Conservation (phyloP, 2,329 filamentous ascomycete genomes). For the Chaetomiaceae sp. region DNA sequence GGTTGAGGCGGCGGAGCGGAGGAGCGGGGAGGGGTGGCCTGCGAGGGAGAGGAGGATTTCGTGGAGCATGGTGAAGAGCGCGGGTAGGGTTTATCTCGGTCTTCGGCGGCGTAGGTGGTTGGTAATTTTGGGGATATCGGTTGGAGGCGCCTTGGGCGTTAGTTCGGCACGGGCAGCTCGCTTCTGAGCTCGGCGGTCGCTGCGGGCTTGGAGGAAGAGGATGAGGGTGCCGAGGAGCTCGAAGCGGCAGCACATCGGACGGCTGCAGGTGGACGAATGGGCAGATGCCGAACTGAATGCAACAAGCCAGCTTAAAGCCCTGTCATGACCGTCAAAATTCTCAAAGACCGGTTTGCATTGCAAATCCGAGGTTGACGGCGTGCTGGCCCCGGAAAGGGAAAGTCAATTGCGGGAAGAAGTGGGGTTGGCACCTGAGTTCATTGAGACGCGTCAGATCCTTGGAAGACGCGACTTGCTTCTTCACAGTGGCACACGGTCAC, state of each 20-base stretch:
- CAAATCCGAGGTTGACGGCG: neutral
- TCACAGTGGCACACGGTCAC: constrained; percentile 2
- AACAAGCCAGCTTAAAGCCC: neutral
- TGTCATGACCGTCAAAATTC: neutral
- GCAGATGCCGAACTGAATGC: neutral
- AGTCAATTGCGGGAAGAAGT: neutral
- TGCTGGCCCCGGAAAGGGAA: neutral
- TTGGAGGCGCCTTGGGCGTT: neutral
- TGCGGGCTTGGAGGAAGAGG: constrained; percentile 43
- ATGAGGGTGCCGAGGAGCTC: constrained; percentile 49
- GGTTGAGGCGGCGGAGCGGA: constrained; percentile 46
- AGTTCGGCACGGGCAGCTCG: constrained; percentile 8
- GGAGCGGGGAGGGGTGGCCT: constrained; percentile 85
- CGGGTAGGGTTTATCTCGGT: too few species aligned
- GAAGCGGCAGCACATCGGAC: constrained; percentile 48
- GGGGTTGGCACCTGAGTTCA: neutral
- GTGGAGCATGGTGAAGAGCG: constrained; percentile 85
- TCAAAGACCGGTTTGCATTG: neutral
- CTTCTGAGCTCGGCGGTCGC: constrained; percentile 28
- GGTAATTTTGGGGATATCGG: neutral
- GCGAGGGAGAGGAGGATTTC: constrained; percentile 96
- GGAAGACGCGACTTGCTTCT: neutral
- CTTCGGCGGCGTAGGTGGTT: too few species aligned
- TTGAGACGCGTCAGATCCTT: constrained; percentile 2
- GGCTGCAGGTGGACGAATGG: neutral